Conservation (phyloP, 495 filamentous ascomycete species). For the Tuber umbilicatum region DNA sequence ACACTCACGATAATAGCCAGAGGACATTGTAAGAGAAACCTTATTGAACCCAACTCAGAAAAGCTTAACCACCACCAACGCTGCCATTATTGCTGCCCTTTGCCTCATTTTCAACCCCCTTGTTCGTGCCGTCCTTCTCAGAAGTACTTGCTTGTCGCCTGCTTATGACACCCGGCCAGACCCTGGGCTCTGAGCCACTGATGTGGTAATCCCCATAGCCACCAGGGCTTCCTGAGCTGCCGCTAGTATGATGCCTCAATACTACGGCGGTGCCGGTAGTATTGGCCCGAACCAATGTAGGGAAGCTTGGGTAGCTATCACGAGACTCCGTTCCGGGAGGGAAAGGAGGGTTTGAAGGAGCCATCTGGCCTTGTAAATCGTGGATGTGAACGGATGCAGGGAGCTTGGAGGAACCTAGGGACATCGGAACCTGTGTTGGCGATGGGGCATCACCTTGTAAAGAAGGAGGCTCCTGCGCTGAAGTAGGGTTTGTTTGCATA, state of each 20-base stretch:
- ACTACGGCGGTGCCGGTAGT: conserved; percentile 24
- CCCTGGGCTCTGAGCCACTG: conserved; percentile 56
- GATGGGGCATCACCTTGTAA: conserved; percentile 12
- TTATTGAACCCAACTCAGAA: neutral
- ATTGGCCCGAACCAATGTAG: conserved; percentile 19
- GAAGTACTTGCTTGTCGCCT: conserved; percentile 45
- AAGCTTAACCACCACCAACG: conserved; percentile 17
- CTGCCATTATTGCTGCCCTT: conserved; percentile 25
- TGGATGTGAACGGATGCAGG: conserved; percentile 21
- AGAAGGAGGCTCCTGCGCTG: conserved; percentile 19
- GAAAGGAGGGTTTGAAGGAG: neutral
- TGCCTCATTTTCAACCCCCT: neutral
- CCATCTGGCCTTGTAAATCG: conserved; percentile 16
- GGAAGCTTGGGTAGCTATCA: neutral
- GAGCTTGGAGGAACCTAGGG: conserved; percentile 25
- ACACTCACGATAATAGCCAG: neutral
- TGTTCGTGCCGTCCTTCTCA: conserved; percentile 36
- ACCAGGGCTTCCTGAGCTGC: conserved; percentile 27
- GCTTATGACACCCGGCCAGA: conserved; percentile 66
- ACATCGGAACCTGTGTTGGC: conserved; percentile 34
- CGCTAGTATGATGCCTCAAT: conserved; percentile 14
- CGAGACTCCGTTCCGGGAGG: neutral
- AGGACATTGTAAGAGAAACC: neutral
- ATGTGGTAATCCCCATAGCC: conserved; percentile 45
- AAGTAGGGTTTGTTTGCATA: conserved; percentile 40